Evolutionary conservation across 495 filamentous ascomycete species (phyloP), one percentile per base, ranked within the genome.

Genomic region (Patellaria atrata): DNA sequence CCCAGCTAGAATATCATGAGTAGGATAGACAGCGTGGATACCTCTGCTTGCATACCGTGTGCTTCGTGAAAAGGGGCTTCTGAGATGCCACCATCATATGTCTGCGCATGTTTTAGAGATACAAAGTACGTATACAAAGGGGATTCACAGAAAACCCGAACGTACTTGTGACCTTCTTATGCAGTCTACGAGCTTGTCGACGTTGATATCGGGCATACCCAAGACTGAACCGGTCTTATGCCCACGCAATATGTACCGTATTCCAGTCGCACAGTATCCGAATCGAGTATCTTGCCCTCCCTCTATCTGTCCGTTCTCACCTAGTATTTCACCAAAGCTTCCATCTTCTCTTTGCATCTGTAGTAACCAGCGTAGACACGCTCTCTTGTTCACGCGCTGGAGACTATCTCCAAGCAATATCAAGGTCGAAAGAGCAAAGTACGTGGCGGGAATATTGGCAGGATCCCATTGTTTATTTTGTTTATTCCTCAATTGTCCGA

Each of bases 21-120:
- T 16, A 17, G 15, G 22, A 8, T 33, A 16, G 13, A 23, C 10
- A 16, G 24, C 7, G 3, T 7, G 4, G 15, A 21, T 25, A 19
- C 10, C 33, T 3, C 13, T 26, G 4, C 27, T 56, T 38, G 49
- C 72, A 32, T 67, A 87, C 82, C 79, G 55, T 97, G 87, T 12
- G 86, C 73, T 64, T 97, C 89, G 27, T 87, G 76, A 38, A 70
- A 75, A 2, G 79, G 76, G 17, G 64, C 75, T 44, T 92, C 84
- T 2, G 73, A 74, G 50, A 96, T 74, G 20, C 91, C 91, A 8
- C 84, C 82, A 53, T 96, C 87, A 48, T 87, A 94, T 3, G 79
- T 77, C 81, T 94, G 48, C n/a, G 11, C 21, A 27, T 27, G 20
- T 17, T 35, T 32, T 38, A 35, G 25, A 28, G 5, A 38, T n/a